Evolutionary conservation across 2,329 filamentous ascomycete species (phyloP), one percentile per base, ranked within the genome.

Genomic region (Eurotiales sp.): DNA sequence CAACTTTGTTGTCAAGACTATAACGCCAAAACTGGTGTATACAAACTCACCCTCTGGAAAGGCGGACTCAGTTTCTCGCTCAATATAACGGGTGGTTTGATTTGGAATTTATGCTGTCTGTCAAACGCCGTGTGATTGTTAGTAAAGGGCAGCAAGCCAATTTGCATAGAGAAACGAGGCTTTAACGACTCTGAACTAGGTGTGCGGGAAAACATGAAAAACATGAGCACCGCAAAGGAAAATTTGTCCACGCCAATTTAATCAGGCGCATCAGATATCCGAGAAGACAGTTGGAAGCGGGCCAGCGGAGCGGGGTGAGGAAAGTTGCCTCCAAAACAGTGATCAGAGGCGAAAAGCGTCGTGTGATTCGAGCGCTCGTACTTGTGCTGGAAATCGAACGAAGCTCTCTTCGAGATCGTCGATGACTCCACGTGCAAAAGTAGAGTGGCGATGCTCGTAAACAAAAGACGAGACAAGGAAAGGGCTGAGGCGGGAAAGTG

Each of bases 301-400:
- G 47, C 27, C 23, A 43, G 39, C 22, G 17, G 32, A 50, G 47
- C 47, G 47, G 47, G 47, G 47, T 29, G 27, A 43, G 14, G 25
- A n/a, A 43, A 30, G 21, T 50, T 23, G 37, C 43, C n/a, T 43
- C 15, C 34, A 21, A n/a, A n/a, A 42, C 34, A 17, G 7, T 12
- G n/a, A 23, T 27, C 47, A 42, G n/a, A 21, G n/a, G n/a, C 37
- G 22, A n/a, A 6, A 36, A 27, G 39, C 14, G 10, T 43, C 32
- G 29, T 36, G 37, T 14, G 3, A 22, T 41, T 41, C 37, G 25
- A 30, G 14, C 37, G n/a, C 14, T 40, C 22, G 27, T 14, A 41
- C 27, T 41, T n/a, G 23, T 25, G 25, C 36, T 40, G 39, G 45
- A n/a, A 27, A 27, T 34, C n/a, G 15, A 25, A 32, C 21, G 19